These are phyloP conservation scores for Dryas drummondii DNA, from an alignment of 306 rosid species.

Conservation along the genomic window DNA sequence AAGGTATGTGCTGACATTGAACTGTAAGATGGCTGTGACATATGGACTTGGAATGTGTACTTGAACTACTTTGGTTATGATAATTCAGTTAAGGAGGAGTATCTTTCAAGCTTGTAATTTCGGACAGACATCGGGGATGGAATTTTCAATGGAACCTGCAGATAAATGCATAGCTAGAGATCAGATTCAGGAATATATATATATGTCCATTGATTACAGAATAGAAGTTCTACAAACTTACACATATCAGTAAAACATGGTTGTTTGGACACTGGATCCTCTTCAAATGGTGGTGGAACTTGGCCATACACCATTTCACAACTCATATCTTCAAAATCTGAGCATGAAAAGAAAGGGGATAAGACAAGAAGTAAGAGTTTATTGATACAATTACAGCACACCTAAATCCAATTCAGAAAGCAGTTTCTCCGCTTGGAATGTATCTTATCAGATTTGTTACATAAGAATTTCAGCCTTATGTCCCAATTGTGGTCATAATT, in stretches of 20 bases:
- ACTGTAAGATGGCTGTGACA: not conserved
- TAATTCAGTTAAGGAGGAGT: not conserved
- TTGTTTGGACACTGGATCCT: constrained; percentile 82
- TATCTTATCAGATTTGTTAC: not conserved
- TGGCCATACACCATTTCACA: constrained; percentile 97
- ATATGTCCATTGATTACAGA: constrained; percentile 1
- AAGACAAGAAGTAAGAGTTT: not conserved
- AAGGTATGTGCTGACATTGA: constrained; percentile 12
- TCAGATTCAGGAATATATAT: constrained; percentile 10
- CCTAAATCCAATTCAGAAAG: not conserved
- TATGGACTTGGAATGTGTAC: not conserved
- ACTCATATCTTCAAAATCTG: constrained; percentile 98
- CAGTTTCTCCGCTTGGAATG: not conserved
- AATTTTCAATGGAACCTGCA: constrained; percentile 74
- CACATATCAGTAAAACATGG: constrained; percentile 75
- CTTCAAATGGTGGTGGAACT: constrained; percentile 78
- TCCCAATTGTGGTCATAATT: not conserved
- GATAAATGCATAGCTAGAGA: constrained; percentile 22
- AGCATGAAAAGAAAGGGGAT: constrained; percentile 9
- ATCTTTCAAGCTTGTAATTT: constrained; percentile 63
- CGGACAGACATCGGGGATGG: constrained; percentile 55
- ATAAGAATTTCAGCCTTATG: not conserved
- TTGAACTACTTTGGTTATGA: constrained; percentile 2
- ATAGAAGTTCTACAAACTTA: constrained; percentile 35
- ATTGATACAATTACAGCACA: no score